These are phyloP conservation scores for Rubroboletus satanas DNA, from an alignment of 768 basidiomycete species.

Conservation along the genomic window DNA sequence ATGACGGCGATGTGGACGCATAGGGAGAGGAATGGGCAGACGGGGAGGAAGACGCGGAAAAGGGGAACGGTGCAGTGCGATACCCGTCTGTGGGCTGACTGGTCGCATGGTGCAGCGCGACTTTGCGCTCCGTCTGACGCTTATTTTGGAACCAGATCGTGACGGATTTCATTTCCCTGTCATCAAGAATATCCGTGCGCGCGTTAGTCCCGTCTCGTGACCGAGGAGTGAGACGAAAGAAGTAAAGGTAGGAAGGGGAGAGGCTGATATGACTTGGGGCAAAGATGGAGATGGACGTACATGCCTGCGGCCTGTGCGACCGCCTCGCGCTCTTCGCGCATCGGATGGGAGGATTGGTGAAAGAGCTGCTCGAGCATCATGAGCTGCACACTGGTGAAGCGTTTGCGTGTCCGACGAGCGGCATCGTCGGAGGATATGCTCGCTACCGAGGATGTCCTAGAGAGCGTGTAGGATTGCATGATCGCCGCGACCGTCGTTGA, in stretches of 20 bases:
- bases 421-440: conserved; percentile 54
- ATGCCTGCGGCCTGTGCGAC: conserved; percentile 60
- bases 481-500: conserved; percentile 1
- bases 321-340: conserved; percentile 66
- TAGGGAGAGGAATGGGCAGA: conserved; percentile 16
- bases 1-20: conserved; percentile 21
- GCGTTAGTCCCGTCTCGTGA: conserved; percentile 11
- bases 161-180: conserved; percentile 35
- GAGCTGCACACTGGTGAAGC: conserved; percentile 66
- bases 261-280: neutral
- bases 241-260: neutral
- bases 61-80: conserved; percentile 9
- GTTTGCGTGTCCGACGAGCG: conserved; percentile 61
- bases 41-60: conserved; percentile 19
- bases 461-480: conserved; percentile 33
- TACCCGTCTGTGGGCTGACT: conserved; percentile 18
- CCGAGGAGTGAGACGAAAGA: neutral
- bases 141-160: conserved; percentile 36
- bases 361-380: conserved; percentile 71
- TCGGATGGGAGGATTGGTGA: conserved; percentile 68
- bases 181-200: neutral
- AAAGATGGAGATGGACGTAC: conserved; percentile 39
- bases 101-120: conserved; percentile 40
- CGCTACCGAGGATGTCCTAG: conserved; percentile 53
- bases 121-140: conserved; percentile 49